Conservation (phyloP, 306 rosid genomes). For the Hylodesmum podocarpum region DNA sequence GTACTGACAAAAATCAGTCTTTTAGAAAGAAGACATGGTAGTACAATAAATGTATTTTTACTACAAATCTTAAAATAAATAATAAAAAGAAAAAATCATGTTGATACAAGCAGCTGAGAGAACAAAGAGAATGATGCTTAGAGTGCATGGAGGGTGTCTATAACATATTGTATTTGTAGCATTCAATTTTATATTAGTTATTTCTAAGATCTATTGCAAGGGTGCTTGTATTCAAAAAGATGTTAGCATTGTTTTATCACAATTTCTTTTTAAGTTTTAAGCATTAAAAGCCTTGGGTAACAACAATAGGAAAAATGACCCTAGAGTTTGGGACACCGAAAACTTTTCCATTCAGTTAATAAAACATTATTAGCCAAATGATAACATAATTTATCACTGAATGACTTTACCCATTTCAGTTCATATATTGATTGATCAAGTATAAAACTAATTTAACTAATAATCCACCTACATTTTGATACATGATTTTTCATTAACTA, state of each 20-base stretch:
- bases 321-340: background rate
- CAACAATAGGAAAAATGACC: conserved; percentile 2
- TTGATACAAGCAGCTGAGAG: background rate
- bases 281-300: conserved; percentile 5
- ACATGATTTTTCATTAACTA: background rate
- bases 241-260: background rate
- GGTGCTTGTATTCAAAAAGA: background rate
- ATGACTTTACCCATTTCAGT: conserved; percentile 18
- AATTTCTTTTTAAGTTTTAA: background rate
- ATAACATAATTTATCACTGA: background rate
- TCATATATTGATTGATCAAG: background rate
- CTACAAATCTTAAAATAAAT: background rate
- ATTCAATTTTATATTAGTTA: conserved; percentile 16
- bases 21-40: conserved; percentile 12
- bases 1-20: background rate
- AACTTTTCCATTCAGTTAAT: background rate
- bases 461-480: background rate
- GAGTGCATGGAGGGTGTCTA: background rate
- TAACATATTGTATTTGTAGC: background rate
- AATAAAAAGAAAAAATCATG: conserved; percentile 23
- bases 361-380: background rate
- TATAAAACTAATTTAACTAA: conserved; percentile 9
- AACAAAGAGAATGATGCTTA: background rate
- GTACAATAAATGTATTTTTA: conserved; percentile 3
- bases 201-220: background rate